phyloP scores from a whole-genome alignment of 2,329 filamentous ascomycete genomes.

The Zasmidium citrigriseum region DNA sequence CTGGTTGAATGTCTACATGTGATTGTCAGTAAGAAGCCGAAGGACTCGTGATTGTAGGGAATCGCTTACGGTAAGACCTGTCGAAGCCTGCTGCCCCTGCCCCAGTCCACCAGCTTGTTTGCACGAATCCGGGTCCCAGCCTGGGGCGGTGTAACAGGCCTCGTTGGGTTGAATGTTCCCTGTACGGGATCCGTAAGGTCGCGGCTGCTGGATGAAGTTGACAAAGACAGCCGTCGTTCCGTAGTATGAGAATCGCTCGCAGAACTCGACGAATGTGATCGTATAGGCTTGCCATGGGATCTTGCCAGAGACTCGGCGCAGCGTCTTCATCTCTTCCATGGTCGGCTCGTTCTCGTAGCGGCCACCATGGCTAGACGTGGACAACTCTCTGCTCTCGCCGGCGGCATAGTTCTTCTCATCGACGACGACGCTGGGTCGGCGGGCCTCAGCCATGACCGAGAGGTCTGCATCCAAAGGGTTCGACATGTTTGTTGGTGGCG shows the following conservation, averaged over 20 bases:
- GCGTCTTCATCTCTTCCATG: slow-evolving; percentile 44
- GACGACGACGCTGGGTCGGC: slow-evolving; percentile 21
- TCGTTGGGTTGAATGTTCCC: slow-evolving; percentile 39
- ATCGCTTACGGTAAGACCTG: slow-evolving; percentile 38
- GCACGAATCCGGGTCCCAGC: slow-evolving; percentile 33
- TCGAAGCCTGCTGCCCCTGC: slow-evolving; percentile 45
- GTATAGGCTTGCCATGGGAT: slow-evolving; percentile 49
- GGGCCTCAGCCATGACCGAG: slow-evolving; percentile 26
- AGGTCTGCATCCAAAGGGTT: slow-evolving; percentile 21
- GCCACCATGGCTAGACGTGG: slow-evolving; percentile 12
- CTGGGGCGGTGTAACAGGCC: slow-evolving; percentile 36
- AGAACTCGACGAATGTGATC: slow-evolving; percentile 51
- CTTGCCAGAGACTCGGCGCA: slow-evolving; percentile 48
- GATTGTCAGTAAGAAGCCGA: not conserved
- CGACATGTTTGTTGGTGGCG: slow-evolving; percentile 18
- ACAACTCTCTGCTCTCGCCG: slow-evolving; percentile 17
- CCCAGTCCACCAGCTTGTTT: slow-evolving; percentile 42
- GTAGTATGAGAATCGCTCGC: slow-evolving; percentile 50
- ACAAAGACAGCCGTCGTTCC: slow-evolving; percentile 49
- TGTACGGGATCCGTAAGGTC: slow-evolving; percentile 37
- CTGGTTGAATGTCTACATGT: slow-evolving; percentile 43
- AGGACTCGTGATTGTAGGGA: not conserved
- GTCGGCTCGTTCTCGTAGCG: slow-evolving; percentile 40
- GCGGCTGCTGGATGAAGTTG: slow-evolving; percentile 47
- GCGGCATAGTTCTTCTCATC: slow-evolving; percentile 19